Base-by-base conservation (phyloP, 345 rosid species). In the Pugionium cornutum region DNA sequence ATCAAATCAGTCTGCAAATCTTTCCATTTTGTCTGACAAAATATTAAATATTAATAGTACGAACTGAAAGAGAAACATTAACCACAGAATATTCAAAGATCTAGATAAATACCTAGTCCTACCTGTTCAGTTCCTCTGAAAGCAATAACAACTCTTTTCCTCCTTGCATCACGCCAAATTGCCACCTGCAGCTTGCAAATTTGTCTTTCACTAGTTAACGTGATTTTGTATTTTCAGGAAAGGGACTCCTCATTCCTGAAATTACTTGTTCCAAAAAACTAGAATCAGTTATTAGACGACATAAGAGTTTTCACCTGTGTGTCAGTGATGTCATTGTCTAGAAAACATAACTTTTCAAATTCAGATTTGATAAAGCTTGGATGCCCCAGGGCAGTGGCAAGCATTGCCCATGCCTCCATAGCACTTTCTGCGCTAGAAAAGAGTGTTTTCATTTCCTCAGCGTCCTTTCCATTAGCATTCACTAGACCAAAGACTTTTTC, bases 341-440 rank as follows among this genome's bases (percentile, higher is more conserved):
- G 66, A 64, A 89, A 92, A 79, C 96, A 92, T 69, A 92, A 26
- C 76, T 92, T 92, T 82, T 92, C 96, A 76, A 92, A 92, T 75
- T 92, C 97, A 57, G 97, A 92, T 84, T 84, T 89, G 51, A 92
- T 86, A 62, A 92, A 87, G 80, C 96, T 92, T 57, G 98, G 88
- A 77, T 89, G 97, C 66, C 98, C 98, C 49, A 89, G 54, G 43
- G 98, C 83, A 75, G 91, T 83, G 66, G 98, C 92, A 70, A 92
- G 94, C 98, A 92, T 84, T 52, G 98, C 98, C 98, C 98, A 92
- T 55, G 98, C 98, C 75, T 92, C 97, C 96, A 92, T 89, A 41
- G 98, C 98, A 83, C 81, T 89, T 76, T 92, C 98, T 66, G 97
- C 98, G 18, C 79, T 82, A 45, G 83, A 80, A 76, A 92, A 92